Base-by-base conservation (phyloP, 2,329 filamentous ascomycete species). In the Xylariaceae sp. region DNA sequence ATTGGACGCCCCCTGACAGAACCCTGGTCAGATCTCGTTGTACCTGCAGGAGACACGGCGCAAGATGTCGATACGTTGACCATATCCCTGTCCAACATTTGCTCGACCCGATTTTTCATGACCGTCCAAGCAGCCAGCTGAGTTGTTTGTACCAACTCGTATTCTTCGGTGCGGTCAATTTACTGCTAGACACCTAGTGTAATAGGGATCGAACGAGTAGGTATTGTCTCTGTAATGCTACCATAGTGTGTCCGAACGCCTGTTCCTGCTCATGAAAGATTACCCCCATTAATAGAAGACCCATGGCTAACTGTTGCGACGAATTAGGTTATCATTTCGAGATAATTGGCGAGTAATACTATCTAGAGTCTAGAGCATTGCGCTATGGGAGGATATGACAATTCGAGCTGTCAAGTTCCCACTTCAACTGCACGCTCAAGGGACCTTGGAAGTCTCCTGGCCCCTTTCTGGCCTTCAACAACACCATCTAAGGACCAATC, bases 31-130 rank as follows among this genome's bases (percentile, higher is more conserved):
- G 58, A 60, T 60, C 58, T 53, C 17, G 49, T 17, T 57, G 58
- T 60, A 57, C 58, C 58, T 60, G 58, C 58, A 60, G 34, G 29
- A 60, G 49, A 33, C 53, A 44, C 26, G 36, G 54, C 41, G 28
- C 53, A 8, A 48, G 41, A 56, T 16, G 46, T 29, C 48, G 44
- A 56, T 23, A 41, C 14, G 16, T 37, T 34, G n/a, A 28, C 19
- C 28, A 31, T 7, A 31, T 12, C 48, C 48, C 24, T 6, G 41
- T 52, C 48, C 21, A 52, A 36, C 45, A 19, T 34, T 12, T 19
- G 26, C 28, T 33, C 28, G 16, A 8, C 12, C 33, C 16, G 7
- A 17, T n/a, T 36, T 36, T 6, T 11, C 33, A 6, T 36, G 7
- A 16, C 16, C 16, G 33, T 16, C 12, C 33, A 6, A 36, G 33